Evolutionary conservation across 257 asterid species (phyloP), one percentile per base, ranked within the genome.

Genomic region (Solanum chaucha): DNA sequence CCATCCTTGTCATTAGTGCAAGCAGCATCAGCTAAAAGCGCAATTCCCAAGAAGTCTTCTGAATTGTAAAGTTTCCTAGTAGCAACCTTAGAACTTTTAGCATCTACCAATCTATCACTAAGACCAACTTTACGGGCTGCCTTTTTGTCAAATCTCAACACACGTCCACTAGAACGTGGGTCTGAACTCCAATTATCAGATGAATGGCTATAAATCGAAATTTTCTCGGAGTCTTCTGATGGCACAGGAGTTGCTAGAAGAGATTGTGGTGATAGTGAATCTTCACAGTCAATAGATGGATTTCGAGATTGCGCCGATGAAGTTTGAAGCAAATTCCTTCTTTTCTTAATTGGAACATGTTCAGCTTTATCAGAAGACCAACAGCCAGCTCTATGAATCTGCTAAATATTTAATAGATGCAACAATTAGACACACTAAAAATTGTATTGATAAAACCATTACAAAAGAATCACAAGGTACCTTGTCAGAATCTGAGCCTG

Each of bases 1-100:
- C 32, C 93, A 86, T 87, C 95, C 91, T 92, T 87, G 91, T 87
- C 91, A 86, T 86, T 86, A 84, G 77, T 85, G 88, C 93, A 90
- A 36, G 99, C 98, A 86, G 96, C 96, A 38, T 96, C 93, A 51
- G 97, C 64, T 83, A 96, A 98, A 86, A 96, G 98, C 74, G 91
- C 96, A 87, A 96, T 92, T 68, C 99, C 98, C 7, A 96, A 93
- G 89, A 95, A 95, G 88, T 94, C 98, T 82, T 90, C 94, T 28
- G 92, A 90, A 75, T 65, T 86, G 70, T 85, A 86, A 82, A 85
- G 85, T 65, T 84, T 87, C 64, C 87, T 84, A 61, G 67, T 88
- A 40, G 89, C 51, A 83, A 70, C 90, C 74, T 87, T 88, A 85
- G 88, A 82, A 40, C 71, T 73, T 72, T 81, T 86, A 81, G 51